Conservation (phyloP, 306 rosid genomes). For the Trifolium subterraneum region DNA sequence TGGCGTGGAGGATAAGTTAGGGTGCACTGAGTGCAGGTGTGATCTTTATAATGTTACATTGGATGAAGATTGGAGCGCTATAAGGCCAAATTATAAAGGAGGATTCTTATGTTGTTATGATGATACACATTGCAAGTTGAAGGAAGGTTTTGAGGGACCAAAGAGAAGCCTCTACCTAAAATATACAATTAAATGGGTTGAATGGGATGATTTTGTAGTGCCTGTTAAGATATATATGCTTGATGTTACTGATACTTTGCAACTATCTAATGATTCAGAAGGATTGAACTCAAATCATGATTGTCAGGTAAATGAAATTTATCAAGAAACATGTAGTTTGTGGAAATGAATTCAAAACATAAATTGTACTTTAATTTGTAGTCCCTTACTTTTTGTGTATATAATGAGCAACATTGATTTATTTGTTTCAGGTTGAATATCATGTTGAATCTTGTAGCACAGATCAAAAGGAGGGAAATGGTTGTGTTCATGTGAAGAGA, state of each 20-base stretch:
- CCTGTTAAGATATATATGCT: slow-evolving; percentile 71
- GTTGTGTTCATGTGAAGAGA: no score
- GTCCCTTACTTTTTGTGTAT: not conserved
- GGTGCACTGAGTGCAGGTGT: slow-evolving; percentile 76
- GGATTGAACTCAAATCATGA: slow-evolving; percentile 40
- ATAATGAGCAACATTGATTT: not conserved
- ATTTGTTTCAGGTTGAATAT: not conserved
- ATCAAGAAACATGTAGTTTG: not conserved
- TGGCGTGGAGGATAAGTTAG: slow-evolving; percentile 56
- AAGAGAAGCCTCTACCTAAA: slow-evolving; percentile 64
- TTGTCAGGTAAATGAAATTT: slow-evolving; percentile 55
- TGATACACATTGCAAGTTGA: slow-evolving; percentile 58
- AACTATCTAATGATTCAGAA: slow-evolving; percentile 27
- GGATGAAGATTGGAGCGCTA: slow-evolving; percentile 45
- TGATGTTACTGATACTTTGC: slow-evolving; percentile 67
- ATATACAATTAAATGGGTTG: slow-evolving; percentile 78
- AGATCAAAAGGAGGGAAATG: no score
- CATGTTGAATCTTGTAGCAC: no score
- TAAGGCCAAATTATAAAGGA: slow-evolving; percentile 58
- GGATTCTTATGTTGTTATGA: slow-evolving; percentile 71
- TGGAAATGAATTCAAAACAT: not conserved
- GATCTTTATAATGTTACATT: slow-evolving; percentile 67
- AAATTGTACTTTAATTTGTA: no score
- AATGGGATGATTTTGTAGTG: slow-evolving; percentile 65
- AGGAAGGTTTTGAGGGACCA: slow-evolving; percentile 50